phyloP scores from a whole-genome alignment of 208 protist species.

The Crithidia bombi region DNA sequence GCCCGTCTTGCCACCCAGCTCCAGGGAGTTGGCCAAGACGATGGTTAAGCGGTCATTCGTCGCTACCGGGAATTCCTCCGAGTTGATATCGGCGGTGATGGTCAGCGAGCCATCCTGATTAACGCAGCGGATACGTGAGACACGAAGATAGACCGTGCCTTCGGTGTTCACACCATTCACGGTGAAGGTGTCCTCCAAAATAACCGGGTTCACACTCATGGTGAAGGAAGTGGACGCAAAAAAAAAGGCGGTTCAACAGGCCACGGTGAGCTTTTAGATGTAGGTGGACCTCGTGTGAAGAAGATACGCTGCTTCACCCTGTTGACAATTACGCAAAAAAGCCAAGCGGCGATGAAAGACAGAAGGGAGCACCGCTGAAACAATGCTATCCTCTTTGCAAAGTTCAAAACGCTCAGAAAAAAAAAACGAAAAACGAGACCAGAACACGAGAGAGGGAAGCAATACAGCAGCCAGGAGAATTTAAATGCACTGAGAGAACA shows the following conservation, averaged over 20 bases:
- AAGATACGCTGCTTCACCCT: too few relatives aligned
- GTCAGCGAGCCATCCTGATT: conserved; percentile 79
- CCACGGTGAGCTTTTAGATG: too few relatives aligned
- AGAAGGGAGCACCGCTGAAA: too few relatives aligned
- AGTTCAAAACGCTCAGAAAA: too few relatives aligned
- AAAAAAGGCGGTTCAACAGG: conserved; percentile 3
- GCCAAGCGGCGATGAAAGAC: too few relatives aligned
- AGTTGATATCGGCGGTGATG: conserved; percentile 94
- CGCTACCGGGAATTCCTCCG: conserved; percentile 95
- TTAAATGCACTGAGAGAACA: too few relatives aligned
- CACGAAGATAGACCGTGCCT: conserved; percentile 82
- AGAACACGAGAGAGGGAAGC: too few relatives aligned
- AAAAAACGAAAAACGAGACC: too few relatives aligned
- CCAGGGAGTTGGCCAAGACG: conserved; percentile 93
- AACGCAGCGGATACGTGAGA: conserved; percentile 85
- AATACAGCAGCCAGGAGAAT: too few relatives aligned
- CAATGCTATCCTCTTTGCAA: too few relatives aligned
- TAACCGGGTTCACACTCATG: conserved; percentile 79
- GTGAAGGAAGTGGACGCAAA: neutral
- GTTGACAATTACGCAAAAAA: too few relatives aligned
- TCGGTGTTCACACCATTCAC: conserved; percentile 80
- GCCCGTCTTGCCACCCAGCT: conserved; percentile 81
- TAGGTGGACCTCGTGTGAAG: too few relatives aligned
- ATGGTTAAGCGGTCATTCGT: conserved; percentile 93
- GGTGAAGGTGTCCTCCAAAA: conserved; percentile 92